These are phyloP conservation scores for Melampsora americana DNA, from an alignment of 1,284 basidiomycete genomes.

Conservation along the genomic window DNA sequence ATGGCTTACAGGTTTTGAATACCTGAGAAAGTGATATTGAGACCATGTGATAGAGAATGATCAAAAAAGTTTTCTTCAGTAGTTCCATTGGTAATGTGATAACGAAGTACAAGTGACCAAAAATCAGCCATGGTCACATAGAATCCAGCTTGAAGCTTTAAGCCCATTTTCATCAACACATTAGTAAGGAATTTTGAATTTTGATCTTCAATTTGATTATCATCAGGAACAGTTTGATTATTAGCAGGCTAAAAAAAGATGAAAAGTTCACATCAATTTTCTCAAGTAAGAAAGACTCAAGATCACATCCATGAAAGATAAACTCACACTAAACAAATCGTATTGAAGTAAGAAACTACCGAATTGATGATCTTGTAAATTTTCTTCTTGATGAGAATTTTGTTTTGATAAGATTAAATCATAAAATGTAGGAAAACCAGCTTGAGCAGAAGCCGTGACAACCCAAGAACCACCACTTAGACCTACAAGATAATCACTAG, in stretches of 20 bases:
- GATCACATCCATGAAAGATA: background rate
- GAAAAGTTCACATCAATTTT: slow-evolving; percentile 9
- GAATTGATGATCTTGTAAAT: background rate
- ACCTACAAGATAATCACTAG: slow-evolving; percentile 48
- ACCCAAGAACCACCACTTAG: slow-evolving; percentile 37
- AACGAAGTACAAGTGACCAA: slow-evolving; percentile 21
- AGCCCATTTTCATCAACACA: background rate
- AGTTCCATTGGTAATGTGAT: slow-evolving; percentile 17
- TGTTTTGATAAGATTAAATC: background rate
- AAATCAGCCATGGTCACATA: slow-evolving; percentile 23
- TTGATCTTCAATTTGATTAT: background rate
- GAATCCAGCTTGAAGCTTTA: slow-evolving; percentile 24
- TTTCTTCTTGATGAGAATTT: background rate
- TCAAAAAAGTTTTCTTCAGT: slow-evolving; percentile 25
- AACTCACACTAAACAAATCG: slow-evolving; percentile 28
- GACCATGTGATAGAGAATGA: slow-evolving; percentile 20
- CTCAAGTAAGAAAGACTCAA: background rate
- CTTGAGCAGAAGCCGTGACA: slow-evolving; percentile 9
- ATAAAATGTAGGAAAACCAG: slow-evolving; percentile 21
- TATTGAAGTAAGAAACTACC: slow-evolving; percentile 10
- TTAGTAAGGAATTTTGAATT: slow-evolving; percentile 14
- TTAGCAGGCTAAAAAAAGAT: slow-evolving; percentile 12
- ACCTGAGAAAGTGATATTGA: slow-evolving; percentile 24
- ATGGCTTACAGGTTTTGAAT: slow-evolving; percentile 18
- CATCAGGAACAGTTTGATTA: background rate